Conservation (phyloP, 345 rosid genomes). For the Kernera saxatilis region DNA sequence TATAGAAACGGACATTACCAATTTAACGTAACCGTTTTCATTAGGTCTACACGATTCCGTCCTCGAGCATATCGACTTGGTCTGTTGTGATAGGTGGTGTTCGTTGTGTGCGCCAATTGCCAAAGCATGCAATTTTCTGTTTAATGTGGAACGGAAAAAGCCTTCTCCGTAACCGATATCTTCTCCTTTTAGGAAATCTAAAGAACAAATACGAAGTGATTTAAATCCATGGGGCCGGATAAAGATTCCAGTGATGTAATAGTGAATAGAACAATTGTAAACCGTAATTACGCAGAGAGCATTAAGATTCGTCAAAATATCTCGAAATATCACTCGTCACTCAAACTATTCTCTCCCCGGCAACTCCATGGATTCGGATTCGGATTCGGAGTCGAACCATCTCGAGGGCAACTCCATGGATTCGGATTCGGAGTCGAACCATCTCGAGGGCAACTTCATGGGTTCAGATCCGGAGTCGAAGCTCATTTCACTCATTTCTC, state of each 20-base stretch:
- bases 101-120: constrained; percentile 14
- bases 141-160: neutral
- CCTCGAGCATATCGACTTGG: constrained; percentile 20
- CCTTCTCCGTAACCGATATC: neutral
- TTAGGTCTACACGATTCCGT: neutral
- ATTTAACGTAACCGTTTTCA: neutral
- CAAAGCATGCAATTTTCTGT: neutral
- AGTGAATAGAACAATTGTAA: neutral
- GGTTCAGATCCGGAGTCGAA: neutral
- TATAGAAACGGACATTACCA: neutral
- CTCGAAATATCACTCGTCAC: no score
- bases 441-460: no score
- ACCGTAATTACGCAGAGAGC: no score
- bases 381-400: no score
- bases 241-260: neutral
- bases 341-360: no score
- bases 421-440: no score
- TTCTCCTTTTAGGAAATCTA: neutral
- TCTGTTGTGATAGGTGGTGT: neutral
- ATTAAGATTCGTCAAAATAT: no score
- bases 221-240: neutral
- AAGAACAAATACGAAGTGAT: neutral
- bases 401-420: no score
- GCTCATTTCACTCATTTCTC: neutral
- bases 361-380: no score